These are phyloP conservation scores for Kalmusia sp. DNA, from an alignment of 2,329 filamentous ascomycete genomes.

Conservation along the genomic window DNA sequence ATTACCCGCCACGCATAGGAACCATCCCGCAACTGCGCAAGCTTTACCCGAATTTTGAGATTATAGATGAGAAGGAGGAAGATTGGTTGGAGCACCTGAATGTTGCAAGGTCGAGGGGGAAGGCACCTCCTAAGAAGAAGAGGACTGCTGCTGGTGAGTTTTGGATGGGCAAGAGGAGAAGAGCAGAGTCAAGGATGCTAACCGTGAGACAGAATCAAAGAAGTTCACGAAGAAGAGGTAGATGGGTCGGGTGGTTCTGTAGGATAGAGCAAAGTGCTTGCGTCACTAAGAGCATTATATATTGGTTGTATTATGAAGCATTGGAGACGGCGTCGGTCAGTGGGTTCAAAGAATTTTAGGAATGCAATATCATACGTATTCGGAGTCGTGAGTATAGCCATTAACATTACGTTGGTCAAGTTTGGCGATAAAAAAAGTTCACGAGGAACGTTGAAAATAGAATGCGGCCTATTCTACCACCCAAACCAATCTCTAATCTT, in stretches of 20 bases:
- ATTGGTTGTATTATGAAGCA: conserved; percentile 23
- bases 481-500: too few relatives aligned
- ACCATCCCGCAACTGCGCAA: conserved; percentile 77
- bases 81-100: conserved; percentile 77
- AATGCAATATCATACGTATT: too few relatives aligned
- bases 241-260: conserved; percentile 5
- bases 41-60: conserved; percentile 71
- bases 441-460: too few relatives aligned
- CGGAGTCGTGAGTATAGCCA: too few relatives aligned
- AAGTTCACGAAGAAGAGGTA: conserved; percentile 56
- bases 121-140: conserved; percentile 91
- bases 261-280: neutral
- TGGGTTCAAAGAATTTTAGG: too few relatives aligned
- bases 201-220: conserved; percentile 49
- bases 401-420: too few relatives aligned
- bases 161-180: conserved; percentile 22
- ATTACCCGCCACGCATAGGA: conserved; percentile 81
- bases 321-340: conserved; percentile 24
- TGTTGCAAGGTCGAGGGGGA: conserved; percentile 67
- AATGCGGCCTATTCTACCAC: too few relatives aligned
- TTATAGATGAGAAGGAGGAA: conserved; percentile 78
- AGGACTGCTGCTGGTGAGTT: conserved; percentile 60
- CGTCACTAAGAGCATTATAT: conserved; percentile 16
- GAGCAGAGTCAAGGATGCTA: conserved; percentile 4
- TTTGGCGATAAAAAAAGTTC: too few relatives aligned